phyloP scores from a whole-genome alignment of 192 early-diverging fungal genomes.

The Backusella tuberculispora region DNA sequence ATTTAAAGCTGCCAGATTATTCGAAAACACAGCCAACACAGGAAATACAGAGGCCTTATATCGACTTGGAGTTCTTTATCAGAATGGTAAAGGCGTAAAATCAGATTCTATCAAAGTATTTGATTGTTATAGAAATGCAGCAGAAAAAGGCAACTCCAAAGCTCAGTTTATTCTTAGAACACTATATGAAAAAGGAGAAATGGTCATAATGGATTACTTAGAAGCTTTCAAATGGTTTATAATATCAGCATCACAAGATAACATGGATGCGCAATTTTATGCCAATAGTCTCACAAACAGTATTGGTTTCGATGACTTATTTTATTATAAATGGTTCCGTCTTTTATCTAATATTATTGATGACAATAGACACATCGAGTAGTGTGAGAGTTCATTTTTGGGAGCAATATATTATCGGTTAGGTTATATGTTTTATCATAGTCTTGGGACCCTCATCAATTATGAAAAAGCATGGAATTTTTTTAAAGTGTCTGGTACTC shows the following conservation, averaged over 20 bases:
- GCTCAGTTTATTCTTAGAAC: not conserved
- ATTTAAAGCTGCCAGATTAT: not conserved
- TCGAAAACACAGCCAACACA: not conserved
- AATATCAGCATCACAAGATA: not conserved
- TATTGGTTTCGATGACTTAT: not conserved
- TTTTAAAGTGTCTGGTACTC: not conserved
- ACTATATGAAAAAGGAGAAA: not conserved
- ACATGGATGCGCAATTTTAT: not conserved
- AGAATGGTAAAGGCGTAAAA: not conserved
- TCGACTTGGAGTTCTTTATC: not conserved
- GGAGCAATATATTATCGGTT: not conserved
- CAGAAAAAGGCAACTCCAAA: not conserved
- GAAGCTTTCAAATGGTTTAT: not conserved
- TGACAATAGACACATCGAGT: not conserved
- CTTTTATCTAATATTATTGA: not conserved
- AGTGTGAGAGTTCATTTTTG: not conserved
- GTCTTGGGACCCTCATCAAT: not conserved
- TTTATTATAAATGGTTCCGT: not conserved
- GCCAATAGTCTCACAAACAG: not conserved
- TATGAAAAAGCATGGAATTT: not conserved
- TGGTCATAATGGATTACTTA: not conserved
- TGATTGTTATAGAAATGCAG: not conserved
- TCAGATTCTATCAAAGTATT: not conserved
- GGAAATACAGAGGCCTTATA: not conserved
- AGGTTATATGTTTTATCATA: not conserved